Evolutionary conservation across 805 yeast genomes (phyloP), one percentile per base, ranked within the genome.

Genomic region (Candida glaebosa): DNA sequence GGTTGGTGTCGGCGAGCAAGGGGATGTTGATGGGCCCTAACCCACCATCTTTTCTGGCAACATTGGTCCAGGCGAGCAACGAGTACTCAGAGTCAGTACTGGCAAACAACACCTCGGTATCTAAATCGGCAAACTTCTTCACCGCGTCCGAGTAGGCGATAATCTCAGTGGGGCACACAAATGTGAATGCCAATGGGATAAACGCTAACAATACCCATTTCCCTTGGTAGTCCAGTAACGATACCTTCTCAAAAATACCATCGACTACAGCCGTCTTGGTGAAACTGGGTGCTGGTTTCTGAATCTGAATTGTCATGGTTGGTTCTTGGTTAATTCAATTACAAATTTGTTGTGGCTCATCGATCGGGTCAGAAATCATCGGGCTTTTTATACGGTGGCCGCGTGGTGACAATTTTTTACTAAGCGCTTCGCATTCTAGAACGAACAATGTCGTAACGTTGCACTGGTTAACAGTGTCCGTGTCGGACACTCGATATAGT

Each of bases 101-200:
- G 55, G 98, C 97, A 57, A 93, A 89, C 63, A 93, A 80, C 40
- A 93, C 82, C 75, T 88, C 87, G 54, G 88, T 81, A 61, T 82
- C 91, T 66, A 87, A 84, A 54, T 79, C 95, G 57, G 84, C 69
- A 74, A 93, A 93, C 78, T 84, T 82, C 77, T 82, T 81, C 58
- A 81, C 86, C 56, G 97, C 96, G 58, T 91, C 96, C 50, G 96
- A 87, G 84, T 89, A 93, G 57, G 98, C 98, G 71, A 93, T 83
- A 77, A 93, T 90, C 79, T 93, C 98, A 56, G 99, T 93, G 71
- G 99, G 99, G 76, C 99, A 93, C 51, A 93, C 98, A 58, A 93
- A 93, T 47, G 99, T 93, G 90, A 93, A 93, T 40, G 99, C 99
- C 80, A 91, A 76, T 71, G 99, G 99, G 68, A 93, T 84, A 77